These are phyloP conservation scores for Microdochium trichocladiopsis DNA, from an alignment of 2,329 filamentous ascomycete species.

Conservation along the genomic window DNA sequence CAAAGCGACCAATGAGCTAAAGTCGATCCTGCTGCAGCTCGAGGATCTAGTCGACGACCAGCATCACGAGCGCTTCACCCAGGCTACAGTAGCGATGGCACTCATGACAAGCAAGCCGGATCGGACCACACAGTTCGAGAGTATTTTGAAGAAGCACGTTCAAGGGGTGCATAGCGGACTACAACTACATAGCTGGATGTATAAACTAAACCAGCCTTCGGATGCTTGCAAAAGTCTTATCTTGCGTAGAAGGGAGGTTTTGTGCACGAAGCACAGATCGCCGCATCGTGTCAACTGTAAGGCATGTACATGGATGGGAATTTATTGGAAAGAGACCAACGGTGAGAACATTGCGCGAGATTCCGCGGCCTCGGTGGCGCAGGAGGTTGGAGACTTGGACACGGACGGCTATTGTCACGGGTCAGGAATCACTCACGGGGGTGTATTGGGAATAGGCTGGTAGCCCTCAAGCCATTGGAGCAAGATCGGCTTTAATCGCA, in stretches of 20 bases:
- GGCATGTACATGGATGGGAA: slow-evolving; percentile 5
- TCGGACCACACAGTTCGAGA: slow-evolving; percentile 8
- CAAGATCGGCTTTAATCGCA: too few relatives aligned
- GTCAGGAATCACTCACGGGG: too few relatives aligned
- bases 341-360: not conserved
- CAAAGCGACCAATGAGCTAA: not conserved
- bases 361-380: too few relatives aligned
- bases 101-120: slow-evolving; percentile 9
- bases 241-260: slow-evolving; percentile 9
- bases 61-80: slow-evolving; percentile 3
- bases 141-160: slow-evolving; percentile 8
- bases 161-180: slow-evolving; percentile 5
- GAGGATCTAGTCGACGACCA: slow-evolving; percentile 1
- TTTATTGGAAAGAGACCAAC: not conserved
- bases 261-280: slow-evolving; percentile 10
- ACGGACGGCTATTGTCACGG: too few relatives aligned
- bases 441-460: too few relatives aligned
- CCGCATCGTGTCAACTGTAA: slow-evolving; percentile 7
- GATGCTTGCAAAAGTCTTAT: slow-evolving; percentile 8
- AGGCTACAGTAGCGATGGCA: slow-evolving; percentile 6
- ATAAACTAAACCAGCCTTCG: slow-evolving; percentile 10
- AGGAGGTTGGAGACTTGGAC: too few relatives aligned
- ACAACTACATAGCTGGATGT: slow-evolving; percentile 8
- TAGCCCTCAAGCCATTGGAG: too few relatives aligned
- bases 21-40: not conserved